Evolutionary conservation across 495 filamentous ascomycete species (phyloP).

Genomic region (Cercophora scortea): DNA sequence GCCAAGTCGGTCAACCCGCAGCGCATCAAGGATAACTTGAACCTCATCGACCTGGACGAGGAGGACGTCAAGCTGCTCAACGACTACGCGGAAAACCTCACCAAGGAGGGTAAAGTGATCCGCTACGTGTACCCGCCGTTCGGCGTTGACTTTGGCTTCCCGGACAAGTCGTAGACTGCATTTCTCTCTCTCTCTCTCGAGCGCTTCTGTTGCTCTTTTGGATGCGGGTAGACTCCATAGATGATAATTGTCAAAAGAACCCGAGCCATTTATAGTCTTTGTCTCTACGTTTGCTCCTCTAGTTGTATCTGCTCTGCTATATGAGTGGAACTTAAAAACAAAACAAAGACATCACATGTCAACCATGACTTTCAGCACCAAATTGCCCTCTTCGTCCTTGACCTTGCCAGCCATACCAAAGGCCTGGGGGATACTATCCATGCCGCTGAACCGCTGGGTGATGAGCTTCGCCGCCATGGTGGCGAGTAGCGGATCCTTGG

Average conservation of each 20-base stretch:
- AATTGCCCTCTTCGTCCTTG: slow-evolving; percentile 42
- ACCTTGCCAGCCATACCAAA: slow-evolving; percentile 46
- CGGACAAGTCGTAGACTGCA: slow-evolving; percentile 49
- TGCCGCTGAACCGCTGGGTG: slow-evolving; percentile 55
- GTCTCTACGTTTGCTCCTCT: no score
- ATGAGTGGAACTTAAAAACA: no score
- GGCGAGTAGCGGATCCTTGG: slow-evolving; percentile 45
- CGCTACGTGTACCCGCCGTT: slow-evolving; percentile 76
- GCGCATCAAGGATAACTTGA: slow-evolving; percentile 66
- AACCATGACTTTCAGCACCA: slow-evolving; percentile 50
- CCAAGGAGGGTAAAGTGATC: slow-evolving; percentile 51
- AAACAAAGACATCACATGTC: slow-evolving; percentile 24
- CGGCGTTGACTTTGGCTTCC: slow-evolving; percentile 69
- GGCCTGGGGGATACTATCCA: slow-evolving; percentile 35
- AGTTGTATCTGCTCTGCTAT: no score
- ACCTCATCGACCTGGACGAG: slow-evolving; percentile 58
- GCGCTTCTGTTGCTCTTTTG: no score
- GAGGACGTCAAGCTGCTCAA: slow-evolving; percentile 58
- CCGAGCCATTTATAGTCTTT: no score
- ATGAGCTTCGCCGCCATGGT: slow-evolving; percentile 56
- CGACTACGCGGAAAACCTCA: slow-evolving; percentile 50
- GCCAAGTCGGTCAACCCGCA: slow-evolving; percentile 72
- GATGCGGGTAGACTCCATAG: no score
- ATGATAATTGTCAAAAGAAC: no score
- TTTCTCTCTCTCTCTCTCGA: no score